Conservation (phyloP, 2,329 filamentous ascomycete species). For the Xylaria digitata region DNA sequence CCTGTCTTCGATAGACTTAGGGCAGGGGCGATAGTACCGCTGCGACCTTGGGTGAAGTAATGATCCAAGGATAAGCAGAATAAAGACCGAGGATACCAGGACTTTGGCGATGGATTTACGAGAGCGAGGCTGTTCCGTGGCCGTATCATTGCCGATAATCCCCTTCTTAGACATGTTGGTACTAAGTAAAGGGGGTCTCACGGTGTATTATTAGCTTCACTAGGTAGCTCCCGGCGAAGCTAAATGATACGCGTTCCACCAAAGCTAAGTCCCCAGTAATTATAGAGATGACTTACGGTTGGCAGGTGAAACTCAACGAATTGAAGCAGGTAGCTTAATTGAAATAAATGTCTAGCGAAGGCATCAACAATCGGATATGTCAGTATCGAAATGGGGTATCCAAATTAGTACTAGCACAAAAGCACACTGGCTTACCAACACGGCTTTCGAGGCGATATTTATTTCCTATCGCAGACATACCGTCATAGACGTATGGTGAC, state of each 20-base stretch:
- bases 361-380: conserved; percentile 25
- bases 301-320: not conserved
- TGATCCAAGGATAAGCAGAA: conserved; percentile 43
- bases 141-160: conserved; percentile 18
- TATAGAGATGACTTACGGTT: not conserved
- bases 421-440: too few species aligned
- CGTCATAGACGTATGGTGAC: too few species aligned
- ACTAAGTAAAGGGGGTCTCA: not conserved
- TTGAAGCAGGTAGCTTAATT: conserved; percentile 4
- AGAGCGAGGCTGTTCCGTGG: conserved; percentile 29
- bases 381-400: conserved; percentile 5
- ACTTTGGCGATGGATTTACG: conserved; percentile 37
- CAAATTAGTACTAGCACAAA: too few species aligned
- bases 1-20: conserved; percentile 57
- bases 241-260: not conserved
- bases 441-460: too few species aligned
- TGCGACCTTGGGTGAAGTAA: conserved; percentile 42
- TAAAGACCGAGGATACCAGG: conserved; percentile 38
- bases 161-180: conserved; percentile 35
- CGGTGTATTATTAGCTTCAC: not conserved
- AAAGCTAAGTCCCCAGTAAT: not conserved
- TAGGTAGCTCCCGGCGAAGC: not conserved
- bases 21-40: conserved; percentile 44
- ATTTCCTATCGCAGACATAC: too few species aligned
- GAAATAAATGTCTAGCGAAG: conserved; percentile 3